phyloP scores from a whole-genome alignment of 2,329 filamentous ascomycete species.

The Hypoxylon sp. region DNA sequence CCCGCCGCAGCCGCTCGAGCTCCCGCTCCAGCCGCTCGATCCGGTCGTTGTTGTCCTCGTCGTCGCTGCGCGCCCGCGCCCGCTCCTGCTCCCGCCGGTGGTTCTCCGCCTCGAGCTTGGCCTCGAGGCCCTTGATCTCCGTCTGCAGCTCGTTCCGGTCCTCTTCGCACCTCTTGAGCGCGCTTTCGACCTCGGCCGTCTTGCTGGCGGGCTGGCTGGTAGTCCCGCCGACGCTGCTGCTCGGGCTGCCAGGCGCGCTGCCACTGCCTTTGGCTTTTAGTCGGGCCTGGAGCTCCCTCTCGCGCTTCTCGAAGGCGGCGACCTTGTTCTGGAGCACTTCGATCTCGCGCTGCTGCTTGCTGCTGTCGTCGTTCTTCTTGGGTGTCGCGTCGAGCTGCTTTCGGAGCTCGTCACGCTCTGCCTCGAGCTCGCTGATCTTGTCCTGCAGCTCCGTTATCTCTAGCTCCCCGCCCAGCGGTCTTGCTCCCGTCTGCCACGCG shows the following conservation, averaged over 20 bases:
- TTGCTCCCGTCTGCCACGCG: too few species aligned
- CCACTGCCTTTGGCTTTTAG: constrained; percentile 1
- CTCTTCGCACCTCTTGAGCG: neutral
- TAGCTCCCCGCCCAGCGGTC: neutral
- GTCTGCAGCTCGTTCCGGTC: neutral
- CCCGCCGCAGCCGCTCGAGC: neutral
- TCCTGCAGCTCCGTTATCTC: neutral
- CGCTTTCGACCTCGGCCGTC: neutral
- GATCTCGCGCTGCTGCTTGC: neutral
- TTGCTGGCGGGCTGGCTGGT: neutral
- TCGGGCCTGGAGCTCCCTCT: constrained; percentile 14
- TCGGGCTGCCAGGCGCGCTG: neutral
- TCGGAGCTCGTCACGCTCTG: constrained; percentile 16
- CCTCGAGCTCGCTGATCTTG: constrained; percentile 3
- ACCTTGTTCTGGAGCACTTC: neutral
- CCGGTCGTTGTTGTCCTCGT: neutral
- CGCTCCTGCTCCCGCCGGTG: too few species aligned
- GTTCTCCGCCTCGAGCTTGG: too few species aligned
- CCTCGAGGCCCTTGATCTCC: neutral
- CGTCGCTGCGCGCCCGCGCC: too few species aligned
- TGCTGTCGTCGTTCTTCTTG: constrained; percentile 4
- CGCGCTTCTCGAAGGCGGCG: constrained; percentile 2
- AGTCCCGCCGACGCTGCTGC: neutral
- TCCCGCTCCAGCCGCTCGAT: neutral
- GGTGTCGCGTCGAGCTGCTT: neutral